phyloP scores from a whole-genome alignment of 176 grass and related monocot species.

The Avena sativa region DNA sequence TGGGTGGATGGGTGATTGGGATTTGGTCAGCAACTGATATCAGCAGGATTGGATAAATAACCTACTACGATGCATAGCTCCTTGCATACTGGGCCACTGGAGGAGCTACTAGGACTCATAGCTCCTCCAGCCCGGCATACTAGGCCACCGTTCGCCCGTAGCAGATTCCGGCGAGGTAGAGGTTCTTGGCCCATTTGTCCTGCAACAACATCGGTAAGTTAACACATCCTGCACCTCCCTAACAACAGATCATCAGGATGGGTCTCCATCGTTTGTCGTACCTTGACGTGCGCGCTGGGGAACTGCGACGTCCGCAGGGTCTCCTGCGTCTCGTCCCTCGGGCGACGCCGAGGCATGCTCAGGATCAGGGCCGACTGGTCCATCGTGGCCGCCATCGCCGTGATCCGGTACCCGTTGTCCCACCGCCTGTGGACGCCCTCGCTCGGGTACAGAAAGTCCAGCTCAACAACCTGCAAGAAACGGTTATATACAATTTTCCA shows the following conservation, averaged over 20 bases:
- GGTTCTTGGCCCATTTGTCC: constrained; percentile 82
- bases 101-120: too few species aligned
- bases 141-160: constrained; percentile 85
- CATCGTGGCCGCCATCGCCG: constrained; percentile 66
- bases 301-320: constrained; percentile 72
- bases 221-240: background rate
- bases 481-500: background rate
- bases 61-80: too few species aligned
- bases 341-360: constrained; percentile 65
- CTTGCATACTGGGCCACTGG: too few species aligned
- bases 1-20: background rate
- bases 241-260: background rate
- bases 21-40: constrained; percentile 1
- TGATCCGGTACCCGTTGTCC: constrained; percentile 71
- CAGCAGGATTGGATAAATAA: background rate
- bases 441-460: constrained; percentile 79
- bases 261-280: background rate
- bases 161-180: constrained; percentile 83
- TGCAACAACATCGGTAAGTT: constrained; percentile 16
- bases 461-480: constrained; percentile 63
- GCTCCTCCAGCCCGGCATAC: background rate
- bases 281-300: constrained; percentile 73
- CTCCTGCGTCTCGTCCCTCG: constrained; percentile 75
- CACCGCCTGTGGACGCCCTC: constrained; percentile 78
- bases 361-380: constrained; percentile 73